phyloP scores from a whole-genome alignment of 163 green algal genomes.

The Scenedesmus sp. region DNA sequence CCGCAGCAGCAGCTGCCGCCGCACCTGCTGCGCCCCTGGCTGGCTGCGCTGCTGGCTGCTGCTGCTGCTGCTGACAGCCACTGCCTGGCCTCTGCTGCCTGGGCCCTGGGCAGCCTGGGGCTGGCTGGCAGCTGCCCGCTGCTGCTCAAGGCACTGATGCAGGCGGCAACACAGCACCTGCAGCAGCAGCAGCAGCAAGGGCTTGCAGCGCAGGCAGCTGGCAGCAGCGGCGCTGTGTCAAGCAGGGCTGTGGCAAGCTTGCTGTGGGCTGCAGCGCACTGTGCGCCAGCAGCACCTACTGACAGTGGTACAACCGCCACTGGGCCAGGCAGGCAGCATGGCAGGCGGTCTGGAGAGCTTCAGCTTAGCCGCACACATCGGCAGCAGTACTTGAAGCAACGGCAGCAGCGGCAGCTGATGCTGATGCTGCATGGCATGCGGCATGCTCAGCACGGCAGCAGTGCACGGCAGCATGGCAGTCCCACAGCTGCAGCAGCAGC shows the following conservation, averaged over 20 bases:
- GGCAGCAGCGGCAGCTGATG: slow-evolving; percentile 3
- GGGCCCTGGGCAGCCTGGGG: slow-evolving; percentile 5
- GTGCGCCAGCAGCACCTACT: background rate
- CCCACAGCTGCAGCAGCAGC: background rate
- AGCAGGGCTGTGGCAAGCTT: slow-evolving; percentile 26
- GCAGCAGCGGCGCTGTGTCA: slow-evolving; percentile 6
- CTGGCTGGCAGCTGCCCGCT: slow-evolving; percentile 10
- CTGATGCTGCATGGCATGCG: slow-evolving; percentile 17
- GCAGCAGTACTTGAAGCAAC: background rate
- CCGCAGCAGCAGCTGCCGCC: slow-evolving; percentile 12
- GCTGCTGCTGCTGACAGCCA: slow-evolving; percentile 5
- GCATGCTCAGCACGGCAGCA: background rate
- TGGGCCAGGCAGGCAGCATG: background rate
- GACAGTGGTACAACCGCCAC: background rate
- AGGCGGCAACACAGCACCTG: slow-evolving; percentile 24
- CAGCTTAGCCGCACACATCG: background rate
- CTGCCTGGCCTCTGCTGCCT: slow-evolving; percentile 12
- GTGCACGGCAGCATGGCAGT: background rate
- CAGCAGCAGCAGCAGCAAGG: slow-evolving; percentile 32
- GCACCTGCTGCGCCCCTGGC: slow-evolving; percentile 14
- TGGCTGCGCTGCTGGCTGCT: background rate
- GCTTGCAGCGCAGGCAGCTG: background rate
- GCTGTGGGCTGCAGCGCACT: slow-evolving; percentile 33
- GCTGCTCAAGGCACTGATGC: slow-evolving; percentile 9
- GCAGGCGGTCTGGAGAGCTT: background rate